Percentiles rank a stretch among this genome's conserved stretches.
Evolutionary conservation across 371 early-diverging fungal genomes (phyloP).

Genomic region (Mucor saturninus): DNA sequence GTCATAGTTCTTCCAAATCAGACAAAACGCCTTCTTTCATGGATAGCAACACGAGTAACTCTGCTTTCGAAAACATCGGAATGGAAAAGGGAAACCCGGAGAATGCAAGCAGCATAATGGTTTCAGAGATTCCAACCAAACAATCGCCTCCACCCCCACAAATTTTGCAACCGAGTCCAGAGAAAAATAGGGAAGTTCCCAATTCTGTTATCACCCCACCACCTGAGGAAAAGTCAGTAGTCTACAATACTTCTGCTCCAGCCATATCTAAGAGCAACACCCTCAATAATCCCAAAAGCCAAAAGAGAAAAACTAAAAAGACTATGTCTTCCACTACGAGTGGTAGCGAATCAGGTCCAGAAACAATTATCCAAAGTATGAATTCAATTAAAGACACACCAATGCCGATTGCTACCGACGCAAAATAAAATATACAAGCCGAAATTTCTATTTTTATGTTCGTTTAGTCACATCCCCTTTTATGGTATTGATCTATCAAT

Average conservation of each 20-base stretch:
- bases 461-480: neutral
- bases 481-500: neutral
- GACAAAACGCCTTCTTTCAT: neutral
- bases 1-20: neutral
- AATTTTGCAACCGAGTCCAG: conserved; percentile 1
- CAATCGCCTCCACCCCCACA: neutral
- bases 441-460: neutral
- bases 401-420: neutral
- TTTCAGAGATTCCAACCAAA: conserved; percentile 2
- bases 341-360: conserved; percentile 12
- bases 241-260: neutral
- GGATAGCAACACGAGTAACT: neutral
- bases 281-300: conserved; percentile 12
- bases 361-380: neutral
- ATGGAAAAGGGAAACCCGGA: neutral
- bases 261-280: neutral
- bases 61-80: neutral
- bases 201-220: conserved; percentile 21
- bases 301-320: conserved; percentile 10
- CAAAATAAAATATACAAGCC: neutral
- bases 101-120: conserved; percentile 8
- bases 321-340: conserved; percentile 5
- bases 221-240: conserved; percentile 16
- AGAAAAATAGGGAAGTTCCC: neutral
- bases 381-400: neutral